Percentiles rank a stretch among this genome's conserved stretches.
phyloP scores from a whole-genome alignment of 2,329 filamentous ascomycete species.

The Pestalotiopsis fici region DNA sequence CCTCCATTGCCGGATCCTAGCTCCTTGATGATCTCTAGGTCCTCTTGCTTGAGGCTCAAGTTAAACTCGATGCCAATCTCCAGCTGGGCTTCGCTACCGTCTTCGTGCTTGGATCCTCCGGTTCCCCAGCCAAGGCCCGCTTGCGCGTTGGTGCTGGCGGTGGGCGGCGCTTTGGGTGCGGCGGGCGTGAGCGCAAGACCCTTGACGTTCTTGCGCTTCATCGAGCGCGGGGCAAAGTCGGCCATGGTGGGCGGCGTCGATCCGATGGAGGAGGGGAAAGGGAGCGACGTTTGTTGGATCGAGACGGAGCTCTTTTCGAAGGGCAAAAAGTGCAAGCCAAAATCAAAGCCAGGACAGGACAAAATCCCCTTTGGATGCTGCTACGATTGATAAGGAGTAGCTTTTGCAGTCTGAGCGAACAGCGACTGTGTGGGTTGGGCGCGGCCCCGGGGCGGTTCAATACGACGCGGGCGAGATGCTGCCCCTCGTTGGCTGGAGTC shows the following conservation, averaged over 20 bases:
- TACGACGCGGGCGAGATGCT: conserved; percentile 5
- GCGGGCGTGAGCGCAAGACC: conserved; percentile 84
- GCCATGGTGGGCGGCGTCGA: conserved; percentile 50
- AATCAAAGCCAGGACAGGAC: not conserved
- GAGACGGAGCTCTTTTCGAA: not conserved
- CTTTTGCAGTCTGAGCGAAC: not conserved
- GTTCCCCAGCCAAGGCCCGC: conserved; percentile 51
- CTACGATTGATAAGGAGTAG: not conserved
- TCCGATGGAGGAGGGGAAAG: conserved; percentile 1
- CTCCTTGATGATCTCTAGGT: conserved; percentile 91
- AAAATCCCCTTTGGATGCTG: not conserved
- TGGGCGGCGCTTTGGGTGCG: conserved; percentile 69
- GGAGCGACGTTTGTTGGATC: not conserved
- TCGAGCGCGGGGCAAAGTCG: conserved; percentile 72
- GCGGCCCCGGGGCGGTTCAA: conserved; percentile 3
- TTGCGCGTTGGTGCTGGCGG: conserved; percentile 70
- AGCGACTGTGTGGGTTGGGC: conserved; percentile 6
- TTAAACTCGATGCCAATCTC: conserved; percentile 99
- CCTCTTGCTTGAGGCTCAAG: conserved; percentile 86
- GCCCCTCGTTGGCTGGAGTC: conserved; percentile 5
- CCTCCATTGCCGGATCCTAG: conserved; percentile 95
- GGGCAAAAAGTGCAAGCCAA: not conserved
- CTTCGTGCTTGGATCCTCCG: conserved; percentile 45
- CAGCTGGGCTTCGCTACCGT: conserved; percentile 60
- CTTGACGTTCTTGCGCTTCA: conserved; percentile 99